Conservation (phyloP, 352 stramenopile species). For the Phytophthora syringae region DNA sequence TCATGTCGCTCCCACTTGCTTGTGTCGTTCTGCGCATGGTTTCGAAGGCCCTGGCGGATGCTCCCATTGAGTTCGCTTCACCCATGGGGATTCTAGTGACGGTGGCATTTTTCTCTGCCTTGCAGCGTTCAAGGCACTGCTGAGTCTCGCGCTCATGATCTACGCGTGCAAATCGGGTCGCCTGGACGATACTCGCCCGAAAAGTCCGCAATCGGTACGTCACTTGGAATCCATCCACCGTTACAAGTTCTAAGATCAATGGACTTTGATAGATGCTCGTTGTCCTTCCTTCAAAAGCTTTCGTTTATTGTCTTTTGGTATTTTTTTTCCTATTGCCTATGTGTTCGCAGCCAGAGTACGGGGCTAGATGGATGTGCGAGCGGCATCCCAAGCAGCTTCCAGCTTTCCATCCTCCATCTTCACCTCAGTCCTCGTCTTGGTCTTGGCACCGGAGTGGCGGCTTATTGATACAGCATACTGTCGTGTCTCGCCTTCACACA, state of each 20-base stretch:
- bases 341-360: conserved; percentile 28
- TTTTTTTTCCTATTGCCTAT: conserved; percentile 33
- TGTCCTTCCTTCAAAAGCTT: conserved; percentile 32
- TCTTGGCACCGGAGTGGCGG: conserved; percentile 33
- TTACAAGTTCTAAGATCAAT: conserved; percentile 42
- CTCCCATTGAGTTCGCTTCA: conserved; percentile 44
- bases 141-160: conserved; percentile 82
- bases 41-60: conserved; percentile 62
- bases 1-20: conserved; percentile 94
- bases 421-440: conserved; percentile 28
- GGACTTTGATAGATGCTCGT: conserved; percentile 10
- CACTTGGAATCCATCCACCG: conserved; percentile 71
- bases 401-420: conserved; percentile 27
- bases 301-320: conserved; percentile 37
- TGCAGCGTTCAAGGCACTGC: conserved; percentile 76
- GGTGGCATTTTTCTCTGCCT: conserved; percentile 78
- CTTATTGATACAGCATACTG: conserved; percentile 82
- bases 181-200: conserved; percentile 70
- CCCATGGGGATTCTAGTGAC: conserved; percentile 54
- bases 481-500: conserved; percentile 34
- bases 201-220: conserved; percentile 63
- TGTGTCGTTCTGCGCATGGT: conserved; percentile 93
- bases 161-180: conserved; percentile 71
- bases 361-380: conserved; percentile 16
- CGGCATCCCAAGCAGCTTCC: conserved; percentile 10